Conservation (phyloP, 768 basidiomycete species). For the Paxillus ammoniavirescens region DNA sequence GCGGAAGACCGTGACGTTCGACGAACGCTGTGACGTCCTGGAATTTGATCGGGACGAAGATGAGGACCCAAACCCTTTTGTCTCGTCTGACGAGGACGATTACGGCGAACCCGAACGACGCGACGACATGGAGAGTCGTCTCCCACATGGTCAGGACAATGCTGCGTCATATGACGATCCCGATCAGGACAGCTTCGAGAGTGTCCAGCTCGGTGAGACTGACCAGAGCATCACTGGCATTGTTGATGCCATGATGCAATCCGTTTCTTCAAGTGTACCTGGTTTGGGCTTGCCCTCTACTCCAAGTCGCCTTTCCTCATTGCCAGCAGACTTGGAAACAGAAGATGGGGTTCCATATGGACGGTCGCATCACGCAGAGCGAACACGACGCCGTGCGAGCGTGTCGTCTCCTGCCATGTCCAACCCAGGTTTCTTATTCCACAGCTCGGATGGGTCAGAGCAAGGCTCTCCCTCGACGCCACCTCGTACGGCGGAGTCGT, state of each 20-base stretch:
- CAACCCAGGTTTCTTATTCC: constrained; percentile 38
- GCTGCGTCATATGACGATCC: background rate
- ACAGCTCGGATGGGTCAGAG: constrained; percentile 14
- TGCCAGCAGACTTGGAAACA: constrained; percentile 55
- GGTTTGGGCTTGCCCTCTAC: constrained; percentile 30
- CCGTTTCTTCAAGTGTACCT: constrained; percentile 11
- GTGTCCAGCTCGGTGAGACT: constrained; percentile 42
- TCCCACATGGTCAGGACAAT: constrained; percentile 11
- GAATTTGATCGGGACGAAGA: constrained; percentile 76
- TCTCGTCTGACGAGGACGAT: constrained; percentile 37
- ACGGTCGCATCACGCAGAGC: constrained; percentile 58
- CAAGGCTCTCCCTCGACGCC: constrained; percentile 22
- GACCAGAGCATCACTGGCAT: constrained; percentile 64
- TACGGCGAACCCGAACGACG: constrained; percentile 18
- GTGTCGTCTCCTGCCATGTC: constrained; percentile 31
- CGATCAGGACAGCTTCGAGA: constrained; percentile 37
- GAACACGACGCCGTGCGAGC: constrained; percentile 36
- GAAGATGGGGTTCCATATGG: constrained; percentile 67
- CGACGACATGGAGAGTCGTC: constrained; percentile 7
- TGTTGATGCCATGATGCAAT: constrained; percentile 65
- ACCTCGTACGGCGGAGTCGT: constrained; percentile 20
- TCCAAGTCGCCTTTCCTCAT: constrained; percentile 36
- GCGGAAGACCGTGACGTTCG: constrained; percentile 78
- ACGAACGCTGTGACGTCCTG: constrained; percentile 77
- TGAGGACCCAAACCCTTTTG: constrained; percentile 47